Percentiles rank a stretch among this genome's conserved stretches.
These are phyloP conservation scores for Sextonia rubra DNA, from an alignment of 164 flowering plant genomes.

Conservation along the genomic window DNA sequence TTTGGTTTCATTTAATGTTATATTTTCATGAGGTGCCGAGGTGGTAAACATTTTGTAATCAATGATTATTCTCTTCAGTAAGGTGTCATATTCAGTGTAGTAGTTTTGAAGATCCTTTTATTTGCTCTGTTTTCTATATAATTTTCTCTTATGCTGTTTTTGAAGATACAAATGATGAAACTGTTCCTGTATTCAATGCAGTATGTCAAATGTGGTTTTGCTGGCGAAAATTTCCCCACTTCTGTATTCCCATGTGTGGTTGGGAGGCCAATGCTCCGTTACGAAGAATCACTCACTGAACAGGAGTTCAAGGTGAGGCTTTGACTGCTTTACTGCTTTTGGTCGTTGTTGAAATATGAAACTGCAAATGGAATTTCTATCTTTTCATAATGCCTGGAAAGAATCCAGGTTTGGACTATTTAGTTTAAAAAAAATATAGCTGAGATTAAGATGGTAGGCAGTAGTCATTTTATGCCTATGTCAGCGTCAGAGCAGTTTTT, in stretches of 20 bases:
- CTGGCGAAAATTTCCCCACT: constrained; percentile 96
- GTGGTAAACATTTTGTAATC: neutral
- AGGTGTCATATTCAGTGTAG: constrained; percentile 1
- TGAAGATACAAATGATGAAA: neutral
- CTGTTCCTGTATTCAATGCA: constrained; percentile 32
- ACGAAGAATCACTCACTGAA: constrained; percentile 86
- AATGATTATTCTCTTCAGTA: neutral
- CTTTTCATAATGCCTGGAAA: neutral
- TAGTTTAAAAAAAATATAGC: neutral
- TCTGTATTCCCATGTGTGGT: constrained; percentile 97
- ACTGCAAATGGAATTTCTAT: neutral
- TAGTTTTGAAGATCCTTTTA: neutral
- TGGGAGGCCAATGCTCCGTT: constrained; percentile 89
- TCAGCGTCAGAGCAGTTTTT: neutral
- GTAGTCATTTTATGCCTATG: neutral
- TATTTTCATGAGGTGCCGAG: neutral
- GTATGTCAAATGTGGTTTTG: constrained; percentile 99
- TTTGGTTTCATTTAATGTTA: neutral
- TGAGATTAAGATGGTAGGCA: neutral
- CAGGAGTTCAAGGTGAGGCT: constrained; percentile 69
- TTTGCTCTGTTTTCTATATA: neutral
- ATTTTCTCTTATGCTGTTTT: neutral
- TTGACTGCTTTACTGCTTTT: neutral
- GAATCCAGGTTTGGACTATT: neutral
- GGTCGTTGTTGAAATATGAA: neutral